phyloP scores from a whole-genome alignment of 2,329 filamentous ascomycete species.

The Aspergillus sp. region DNA sequence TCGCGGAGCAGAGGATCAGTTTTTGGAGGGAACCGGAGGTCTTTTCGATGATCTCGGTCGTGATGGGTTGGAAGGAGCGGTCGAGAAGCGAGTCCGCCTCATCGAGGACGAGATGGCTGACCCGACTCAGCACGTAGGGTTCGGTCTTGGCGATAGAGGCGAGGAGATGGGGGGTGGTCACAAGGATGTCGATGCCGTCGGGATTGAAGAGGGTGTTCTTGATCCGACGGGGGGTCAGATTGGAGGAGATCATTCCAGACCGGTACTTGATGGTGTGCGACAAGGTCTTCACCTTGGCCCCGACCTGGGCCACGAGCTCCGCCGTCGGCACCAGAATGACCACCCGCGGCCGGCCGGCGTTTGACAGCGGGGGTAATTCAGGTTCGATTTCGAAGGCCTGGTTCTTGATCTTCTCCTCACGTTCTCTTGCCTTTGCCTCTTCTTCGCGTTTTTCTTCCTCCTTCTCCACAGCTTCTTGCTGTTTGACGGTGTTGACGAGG shows the following conservation, averaged over 20 bases:
- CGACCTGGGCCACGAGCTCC: slow-evolving; percentile 87
- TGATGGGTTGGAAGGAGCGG: slow-evolving; percentile 83
- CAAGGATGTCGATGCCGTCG: slow-evolving; percentile 77
- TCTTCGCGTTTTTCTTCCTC: slow-evolving; percentile 55
- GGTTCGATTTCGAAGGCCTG: slow-evolving; percentile 63
- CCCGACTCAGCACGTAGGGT: slow-evolving; percentile 88
- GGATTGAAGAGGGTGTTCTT: slow-evolving; percentile 79
- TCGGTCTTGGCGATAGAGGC: slow-evolving; percentile 84
- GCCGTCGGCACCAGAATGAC: slow-evolving; percentile 89
- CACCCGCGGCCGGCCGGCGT: slow-evolving; percentile 73
- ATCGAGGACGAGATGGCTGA: slow-evolving; percentile 84
- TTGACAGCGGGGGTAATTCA: slow-evolving; percentile 62
- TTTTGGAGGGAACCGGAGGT: slow-evolving; percentile 78
- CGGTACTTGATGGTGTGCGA: slow-evolving; percentile 87
- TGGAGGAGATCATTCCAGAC: slow-evolving; percentile 76
- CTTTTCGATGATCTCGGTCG: slow-evolving; percentile 78
- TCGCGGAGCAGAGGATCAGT: slow-evolving; percentile 90
- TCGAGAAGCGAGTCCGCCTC: slow-evolving; percentile 97
- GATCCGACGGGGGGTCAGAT: slow-evolving; percentile 74
- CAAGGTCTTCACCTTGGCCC: slow-evolving; percentile 73
- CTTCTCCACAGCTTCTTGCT: slow-evolving; percentile 64
- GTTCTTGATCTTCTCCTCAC: slow-evolving; percentile 47
- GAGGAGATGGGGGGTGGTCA: slow-evolving; percentile 86
- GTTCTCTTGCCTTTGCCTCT: slow-evolving; percentile 58
- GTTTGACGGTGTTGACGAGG: slow-evolving; percentile 79